Conservation (phyloP, 2,329 filamentous ascomycete species). For the Calycina herbarum region DNA sequence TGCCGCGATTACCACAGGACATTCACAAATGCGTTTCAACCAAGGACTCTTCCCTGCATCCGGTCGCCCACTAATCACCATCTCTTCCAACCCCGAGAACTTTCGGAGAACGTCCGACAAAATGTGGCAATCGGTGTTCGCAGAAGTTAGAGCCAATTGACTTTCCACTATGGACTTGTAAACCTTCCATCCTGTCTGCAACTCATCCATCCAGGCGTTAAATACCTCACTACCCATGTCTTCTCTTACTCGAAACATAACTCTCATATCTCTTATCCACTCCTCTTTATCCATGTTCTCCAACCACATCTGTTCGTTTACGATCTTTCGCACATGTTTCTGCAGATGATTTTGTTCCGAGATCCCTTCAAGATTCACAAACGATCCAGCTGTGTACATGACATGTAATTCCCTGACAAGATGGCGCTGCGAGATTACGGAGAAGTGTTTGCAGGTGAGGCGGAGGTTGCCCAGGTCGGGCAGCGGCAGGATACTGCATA, state of each 20-base stretch:
- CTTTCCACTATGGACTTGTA: neutral
- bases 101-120: neutral
- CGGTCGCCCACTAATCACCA: neutral
- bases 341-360: neutral
- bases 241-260: no score
- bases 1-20: neutral
- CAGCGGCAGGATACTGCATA: neutral
- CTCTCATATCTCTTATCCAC: no score
- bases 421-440: neutral
- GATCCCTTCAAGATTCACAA: neutral
- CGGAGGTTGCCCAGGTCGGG: neutral
- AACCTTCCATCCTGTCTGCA: neutral
- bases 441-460: neutral
- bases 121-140: neutral
- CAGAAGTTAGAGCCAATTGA: neutral
- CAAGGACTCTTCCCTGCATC: neutral
- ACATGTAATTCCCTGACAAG: neutral
- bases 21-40: neutral
- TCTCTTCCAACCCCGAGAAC: neutral
- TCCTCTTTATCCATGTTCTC: neutral
- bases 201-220: neutral
- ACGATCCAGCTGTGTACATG: neutral
- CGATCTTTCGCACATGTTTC: neutral
- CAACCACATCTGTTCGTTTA: neutral
- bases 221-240: neutral